Conservation (phyloP, 2,329 filamentous ascomycete species). For the Fusarium burgessii region DNA sequence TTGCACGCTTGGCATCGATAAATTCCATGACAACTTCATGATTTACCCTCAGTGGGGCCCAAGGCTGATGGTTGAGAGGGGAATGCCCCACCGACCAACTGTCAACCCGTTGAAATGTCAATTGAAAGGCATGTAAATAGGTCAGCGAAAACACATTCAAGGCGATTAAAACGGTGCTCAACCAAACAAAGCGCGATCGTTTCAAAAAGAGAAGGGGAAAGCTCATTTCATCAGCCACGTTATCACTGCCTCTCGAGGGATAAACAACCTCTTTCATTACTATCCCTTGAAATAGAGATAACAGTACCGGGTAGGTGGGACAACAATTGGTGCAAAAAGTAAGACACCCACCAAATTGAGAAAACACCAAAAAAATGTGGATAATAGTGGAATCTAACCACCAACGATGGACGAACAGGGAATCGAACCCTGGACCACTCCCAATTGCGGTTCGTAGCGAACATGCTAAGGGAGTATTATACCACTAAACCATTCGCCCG, state of each 20-base stretch:
- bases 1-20: neutral
- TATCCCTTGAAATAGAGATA: rapidly evolving
- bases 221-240: too few relatives aligned
- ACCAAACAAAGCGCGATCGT: too few relatives aligned
- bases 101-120: rapidly evolving
- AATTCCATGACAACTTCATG: slow-evolving; percentile 9
- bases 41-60: neutral
- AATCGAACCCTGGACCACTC: slow-evolving; percentile 42
- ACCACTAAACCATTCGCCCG: slow-evolving; percentile 42
- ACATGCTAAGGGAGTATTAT: slow-evolving; percentile 41
- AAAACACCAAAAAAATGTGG: slow-evolving; percentile 20
- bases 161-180: too few relatives aligned
- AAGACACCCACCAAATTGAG: rapidly evolving
- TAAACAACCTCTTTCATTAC: rapidly evolving
- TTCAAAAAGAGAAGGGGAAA: too few relatives aligned
- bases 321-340: neutral
- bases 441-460: neutral
- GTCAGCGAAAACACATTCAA: rapidly evolving
- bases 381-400: slow-evolving; percentile 30
- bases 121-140: rapidly evolving
- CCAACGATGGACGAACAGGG: slow-evolving; percentile 34
- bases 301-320: neutral
- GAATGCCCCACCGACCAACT: rapidly evolving
- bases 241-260: neutral
- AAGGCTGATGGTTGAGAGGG: neutral